Evolutionary conservation across 148 eudicot species (phyloP).

Genomic region (Rhododendron mucronatum): DNA sequence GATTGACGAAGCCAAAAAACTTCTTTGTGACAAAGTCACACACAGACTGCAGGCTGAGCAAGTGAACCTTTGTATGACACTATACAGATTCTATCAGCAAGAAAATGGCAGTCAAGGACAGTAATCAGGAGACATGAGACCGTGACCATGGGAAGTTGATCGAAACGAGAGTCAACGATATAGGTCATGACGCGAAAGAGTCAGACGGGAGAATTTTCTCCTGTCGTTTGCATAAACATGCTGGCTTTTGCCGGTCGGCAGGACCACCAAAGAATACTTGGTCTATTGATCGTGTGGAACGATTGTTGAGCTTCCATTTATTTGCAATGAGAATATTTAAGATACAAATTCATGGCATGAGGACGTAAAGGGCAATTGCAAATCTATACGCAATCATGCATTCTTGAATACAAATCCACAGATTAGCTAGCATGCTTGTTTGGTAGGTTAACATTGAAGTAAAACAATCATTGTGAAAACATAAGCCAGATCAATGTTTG

Average conservation of each 20-base stretch:
- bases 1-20: background rate
- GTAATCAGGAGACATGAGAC: background rate
- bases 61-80: too few relatives aligned
- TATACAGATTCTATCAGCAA: background rate
- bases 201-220: background rate
- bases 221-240: background rate
- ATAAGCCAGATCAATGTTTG: too few relatives aligned
- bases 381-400: too few relatives aligned
- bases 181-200: background rate
- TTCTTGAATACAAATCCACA: too few relatives aligned
- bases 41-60: background rate
- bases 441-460: too few relatives aligned
- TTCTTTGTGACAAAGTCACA: background rate
- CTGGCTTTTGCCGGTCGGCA: background rate
- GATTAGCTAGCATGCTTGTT: too few relatives aligned
- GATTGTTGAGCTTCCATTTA: too few relatives aligned
- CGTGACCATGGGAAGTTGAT: background rate
- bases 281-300: background rate
- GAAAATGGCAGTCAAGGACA: background rate
- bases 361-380: too few relatives aligned
- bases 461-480: too few relatives aligned
- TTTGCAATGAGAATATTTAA: too few relatives aligned
- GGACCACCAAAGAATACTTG: background rate
- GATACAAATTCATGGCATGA: background rate
- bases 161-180: background rate